Base-by-base conservation (phyloP, 2,329 filamentous ascomycete genomes). In the Coniochaeta ligniaria region DNA sequence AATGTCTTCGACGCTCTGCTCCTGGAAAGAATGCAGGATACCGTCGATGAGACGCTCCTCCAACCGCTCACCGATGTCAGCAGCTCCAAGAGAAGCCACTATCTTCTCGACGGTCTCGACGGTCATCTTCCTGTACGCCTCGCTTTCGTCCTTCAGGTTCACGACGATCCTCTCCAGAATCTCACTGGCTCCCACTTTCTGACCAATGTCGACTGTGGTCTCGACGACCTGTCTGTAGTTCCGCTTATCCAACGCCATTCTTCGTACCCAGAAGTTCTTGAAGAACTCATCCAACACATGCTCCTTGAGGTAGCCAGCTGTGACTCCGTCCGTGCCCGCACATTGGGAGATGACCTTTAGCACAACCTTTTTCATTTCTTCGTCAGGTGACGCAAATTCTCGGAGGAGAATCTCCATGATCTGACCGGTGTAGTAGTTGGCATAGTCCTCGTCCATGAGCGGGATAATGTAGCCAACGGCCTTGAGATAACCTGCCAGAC, bases 351-450 rank as follows among this genome's bases (percentile, higher is more conserved):
- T 87, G 31, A 99, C 95, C 76, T 98, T 98, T 61, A 99, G 79
- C 8, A 99, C 95, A 1, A 99, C 95, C 79, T 99, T 99, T 78
- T 98, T 99, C 95, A 99, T 99, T 75, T 99, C 95, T 75, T 99
- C 95, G 66, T 99, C 95, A 0, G 95, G 95, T 0, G 94, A 97
- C 7, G 92, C 90, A 70, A 99, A 99, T 72, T 99, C 95, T 69
- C 95, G 87, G 33, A 98, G 85, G 16, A 99, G 79, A 69, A 98
- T 98, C 74, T 98, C 95, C 94, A 99, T 98, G 69, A 99, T 97
- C 74, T 99, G 93, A 66, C 88, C 91, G 9, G 95, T 98, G 71
- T 99, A 99, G 78, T 99, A 99, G 73, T 97, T 98, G 75, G 95
- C 94, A 73, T 97, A 98, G 72, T 99, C 95, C 75, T 99, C 95